Percentiles rank a stretch among this genome's conserved stretches.
Conservation (phyloP, 192 early-diverging fungal genomes). For the Obelidium mucronatum region DNA sequence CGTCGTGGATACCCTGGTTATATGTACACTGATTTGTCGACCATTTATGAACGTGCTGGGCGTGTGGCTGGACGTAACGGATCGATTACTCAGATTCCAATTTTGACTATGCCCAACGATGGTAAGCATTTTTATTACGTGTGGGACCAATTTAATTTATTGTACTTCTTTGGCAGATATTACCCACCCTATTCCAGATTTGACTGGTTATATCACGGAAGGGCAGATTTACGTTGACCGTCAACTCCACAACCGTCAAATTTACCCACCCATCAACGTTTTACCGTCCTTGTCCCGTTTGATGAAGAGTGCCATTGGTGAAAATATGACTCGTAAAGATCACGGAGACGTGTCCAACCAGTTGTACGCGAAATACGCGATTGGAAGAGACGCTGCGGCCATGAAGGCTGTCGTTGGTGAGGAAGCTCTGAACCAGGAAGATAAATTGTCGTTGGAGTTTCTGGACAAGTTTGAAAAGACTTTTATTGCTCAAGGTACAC, state of each 20-base stretch:
- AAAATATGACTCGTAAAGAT: conserved; percentile 96
- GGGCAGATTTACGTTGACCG: conserved; percentile 99
- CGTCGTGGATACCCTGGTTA: conserved; percentile 99
- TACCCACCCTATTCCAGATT: conserved; percentile 99
- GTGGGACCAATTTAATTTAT: background rate
- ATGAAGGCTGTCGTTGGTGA: conserved; percentile 99
- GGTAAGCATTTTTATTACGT: conserved; percentile 54
- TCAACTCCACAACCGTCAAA: conserved; percentile 96
- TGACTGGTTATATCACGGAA: conserved; percentile 99
- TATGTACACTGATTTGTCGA: conserved; percentile 99
- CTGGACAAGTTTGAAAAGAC: conserved; percentile 99
- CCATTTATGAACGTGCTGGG: conserved; percentile 99
- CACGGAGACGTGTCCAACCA: conserved; percentile 99
- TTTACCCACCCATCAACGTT: conserved; percentile 99
- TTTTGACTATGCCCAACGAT: conserved; percentile 99
- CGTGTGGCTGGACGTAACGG: conserved; percentile 97
- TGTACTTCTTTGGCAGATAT: conserved; percentile 70
- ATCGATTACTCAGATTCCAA: conserved; percentile 99
- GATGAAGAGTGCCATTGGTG: conserved; percentile 99
- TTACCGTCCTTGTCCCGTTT: conserved; percentile 97
- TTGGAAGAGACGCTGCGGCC: conserved; percentile 96
- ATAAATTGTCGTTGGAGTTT: conserved; percentile 97
- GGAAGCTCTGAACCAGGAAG: conserved; percentile 97
- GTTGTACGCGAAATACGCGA: conserved; percentile 99
- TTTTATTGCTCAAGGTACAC: conserved; percentile 93